These are phyloP conservation scores for Cytospora schulzeri DNA, from an alignment of 2,329 filamentous ascomycete species.

Conservation along the genomic window DNA sequence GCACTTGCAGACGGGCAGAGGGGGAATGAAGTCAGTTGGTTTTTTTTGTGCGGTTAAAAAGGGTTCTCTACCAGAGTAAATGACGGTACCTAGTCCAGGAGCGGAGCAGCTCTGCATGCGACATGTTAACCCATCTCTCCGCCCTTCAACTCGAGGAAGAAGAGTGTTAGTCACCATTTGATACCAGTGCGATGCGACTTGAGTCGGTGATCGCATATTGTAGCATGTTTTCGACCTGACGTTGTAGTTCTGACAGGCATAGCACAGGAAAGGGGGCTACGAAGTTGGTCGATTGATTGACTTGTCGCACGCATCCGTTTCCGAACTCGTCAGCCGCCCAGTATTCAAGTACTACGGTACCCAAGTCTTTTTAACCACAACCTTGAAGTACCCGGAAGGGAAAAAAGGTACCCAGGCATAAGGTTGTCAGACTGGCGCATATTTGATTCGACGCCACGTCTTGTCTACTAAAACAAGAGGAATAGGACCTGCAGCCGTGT, in stretches of 20 bases:
- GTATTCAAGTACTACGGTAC: background rate
- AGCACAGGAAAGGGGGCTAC: background rate
- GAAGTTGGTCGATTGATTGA: background rate
- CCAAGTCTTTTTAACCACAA: too few relatives aligned
- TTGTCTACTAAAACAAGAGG: constrained; percentile 1
- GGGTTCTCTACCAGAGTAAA: too few relatives aligned
- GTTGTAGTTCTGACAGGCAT: background rate
- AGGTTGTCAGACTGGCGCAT: background rate
- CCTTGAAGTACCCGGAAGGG: background rate
- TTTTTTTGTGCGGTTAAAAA: too few relatives aligned
- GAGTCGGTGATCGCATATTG: background rate
- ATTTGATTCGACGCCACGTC: constrained; percentile 9
- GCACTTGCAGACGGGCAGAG: too few relatives aligned
- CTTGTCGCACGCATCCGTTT: background rate
- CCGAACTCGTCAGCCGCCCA: background rate
- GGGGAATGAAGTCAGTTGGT: too few relatives aligned
- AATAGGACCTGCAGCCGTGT: background rate
- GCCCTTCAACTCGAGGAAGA: background rate
- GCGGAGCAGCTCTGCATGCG: background rate
- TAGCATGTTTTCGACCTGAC: background rate
- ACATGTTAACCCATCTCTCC: background rate
- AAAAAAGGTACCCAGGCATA: background rate
- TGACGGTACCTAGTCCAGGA: background rate
- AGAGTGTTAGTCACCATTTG: background rate
- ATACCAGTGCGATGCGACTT: background rate